Base-by-base conservation (phyloP, 2,329 filamentous ascomycete genomes). In the Penicillium sp. region DNA sequence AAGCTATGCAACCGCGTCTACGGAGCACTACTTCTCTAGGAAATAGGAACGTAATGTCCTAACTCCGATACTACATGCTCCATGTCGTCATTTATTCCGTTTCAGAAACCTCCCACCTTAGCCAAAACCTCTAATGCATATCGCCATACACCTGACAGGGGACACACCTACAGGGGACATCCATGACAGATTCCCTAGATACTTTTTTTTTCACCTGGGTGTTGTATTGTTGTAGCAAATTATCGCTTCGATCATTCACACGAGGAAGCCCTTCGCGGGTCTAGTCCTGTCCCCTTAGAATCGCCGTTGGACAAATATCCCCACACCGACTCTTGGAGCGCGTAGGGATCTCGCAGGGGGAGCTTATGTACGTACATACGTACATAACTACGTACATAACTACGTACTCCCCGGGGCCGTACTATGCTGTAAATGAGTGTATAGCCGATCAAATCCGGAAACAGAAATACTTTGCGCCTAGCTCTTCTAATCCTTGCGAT, bases 1-100 rank as follows among this genome's bases (percentile, higher is more conserved):
- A 53, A 54, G 36, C 53, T 44, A 43, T 23, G 16, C n/a, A 38
- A 13, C 34, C 49, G 53, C 53, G 53, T 38, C 53, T 56, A 56
- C 36, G 2, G n/a, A 36, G 15, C 19, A 38, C 11, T 27, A 6
- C 11, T 33, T 15, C 11, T 16, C 10, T 19, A 31, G 29, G 15
- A 34, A 39, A 11, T 19, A 11, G 36, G n/a, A 21, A 25, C 16
- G 10, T 19, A 25, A 27, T 40, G 23, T 6, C 15, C 8, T 15
- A 40, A 19, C 15, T 40, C 19, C 13, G 19, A 48, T 33, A 34
- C 34, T 38, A 40, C 50, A n/a, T 36, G 7, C 10, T 15, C 11
- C 15, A 10, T 41, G 51, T 49, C 52, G 44, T 54, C 52, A 43
- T 50, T 49, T 38, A 23, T 15, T 11, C 29, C 5, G 5, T 36